Evolutionary conservation across 148 eudicot species (phyloP), one percentile per base, ranked within the genome.

Genomic region (Persicaria maculosa): DNA sequence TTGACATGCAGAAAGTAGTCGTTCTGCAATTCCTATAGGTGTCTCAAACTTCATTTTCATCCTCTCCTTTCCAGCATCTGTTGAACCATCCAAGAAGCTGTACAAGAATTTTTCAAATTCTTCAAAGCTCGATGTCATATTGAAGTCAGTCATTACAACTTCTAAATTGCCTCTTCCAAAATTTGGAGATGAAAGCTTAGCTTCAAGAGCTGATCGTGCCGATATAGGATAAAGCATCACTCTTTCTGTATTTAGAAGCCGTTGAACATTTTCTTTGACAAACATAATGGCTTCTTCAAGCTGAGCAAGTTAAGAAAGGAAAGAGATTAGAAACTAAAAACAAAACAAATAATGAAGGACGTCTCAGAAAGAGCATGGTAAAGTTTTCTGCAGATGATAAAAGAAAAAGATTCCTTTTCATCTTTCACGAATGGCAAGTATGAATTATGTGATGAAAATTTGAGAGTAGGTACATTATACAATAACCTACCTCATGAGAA

Each of bases 1-100:
- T 75, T 89, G 98, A 84, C 92, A 95, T 44, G 97, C 85, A 79
- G 85, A 86, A 81, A 95, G 89, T 43, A 95, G 81, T 64, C 86
- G 96, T 74, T 92, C 97, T 1, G 96, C 91, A 79, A 95, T 95
- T 78, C 79, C 67, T 73, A 95, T 79, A 17, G 98, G 98, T 72
- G 98, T 95, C 83, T 86, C 91, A 61, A 95, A 92, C 85, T 95
- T 95, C 68, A 95, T 90, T 82, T 82, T 90, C 82, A 90, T 86
- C 84, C 98, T 88, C 82, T 95, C 97, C 68, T 86, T 83, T 74
- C 98, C 98, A 64, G 86, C 85, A 83, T 80, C 84, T 22, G 98
- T 92, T 47, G 98, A 85, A 17, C 85, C 84, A 85, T 95, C 97
- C 81, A 95, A 75, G 74, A 95, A 89, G 65, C 87, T 87, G 74